Base-by-base conservation (phyloP, 2,329 filamentous ascomycete genomes). In the Thielaviopsis punctulata region DNA sequence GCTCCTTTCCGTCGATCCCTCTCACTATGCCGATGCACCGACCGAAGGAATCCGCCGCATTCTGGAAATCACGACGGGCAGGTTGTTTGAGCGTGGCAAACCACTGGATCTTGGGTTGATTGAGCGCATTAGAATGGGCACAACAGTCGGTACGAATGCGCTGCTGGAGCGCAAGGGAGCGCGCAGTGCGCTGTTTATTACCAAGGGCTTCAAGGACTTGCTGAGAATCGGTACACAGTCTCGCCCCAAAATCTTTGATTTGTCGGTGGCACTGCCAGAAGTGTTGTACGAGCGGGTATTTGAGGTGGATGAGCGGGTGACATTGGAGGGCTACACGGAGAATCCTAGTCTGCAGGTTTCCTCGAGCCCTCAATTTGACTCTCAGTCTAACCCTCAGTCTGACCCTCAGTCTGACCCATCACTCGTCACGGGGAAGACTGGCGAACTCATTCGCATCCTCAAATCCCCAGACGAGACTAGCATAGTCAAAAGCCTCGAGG, bases 91-190 rank as follows among this genome's bases (percentile, higher is more conserved):
- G 3, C 80, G 88, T 47, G 87, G 86, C 23, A 72, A 88, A 62
- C 71, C 84, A 1, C 70, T 95, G 8, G 87, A 95, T 64, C 95
- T 88, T 1, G 77, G 80, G 18, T 69, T 80, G 61, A 93, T 95
- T 59, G 86, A 92, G 59, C 88, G 84, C 52, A 95, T 95, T 63
- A 82, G 89, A 47, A 95, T 95, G 89, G 89, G 89, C 45, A 95
- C 89, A 1, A 95, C 89, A 0, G 88, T 95, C 12, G 89, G 89
- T 9, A 95, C 89, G 0, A 95, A 95, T 64, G 89, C 89, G 0
- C 68, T 95, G 52, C 73, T 95, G 2, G 89, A 95, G 66, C 73
- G 89, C 54, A 95, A 95, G 65, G 89, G 89, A 47, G 88, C 94
- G 68, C 80, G 79, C 59, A 90, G 92, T 62, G 88, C 86, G 13